phyloP scores from a whole-genome alignment of 331 rosid species.

The Rosa hybrid region DNA sequence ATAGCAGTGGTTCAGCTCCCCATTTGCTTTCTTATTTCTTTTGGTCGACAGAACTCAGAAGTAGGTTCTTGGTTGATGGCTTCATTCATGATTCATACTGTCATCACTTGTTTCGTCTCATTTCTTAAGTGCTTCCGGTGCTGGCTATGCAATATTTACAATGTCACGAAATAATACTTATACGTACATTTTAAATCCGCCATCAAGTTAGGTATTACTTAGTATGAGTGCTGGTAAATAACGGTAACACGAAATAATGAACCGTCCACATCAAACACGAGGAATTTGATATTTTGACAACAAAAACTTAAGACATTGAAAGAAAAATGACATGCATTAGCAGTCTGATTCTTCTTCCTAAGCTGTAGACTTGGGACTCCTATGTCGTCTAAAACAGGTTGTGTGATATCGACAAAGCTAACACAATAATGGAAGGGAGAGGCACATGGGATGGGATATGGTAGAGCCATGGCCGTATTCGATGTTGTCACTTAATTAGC shows the following conservation, averaged over 20 bases:
- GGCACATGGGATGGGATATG: conserved; percentile 31
- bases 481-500: conserved; percentile 4
- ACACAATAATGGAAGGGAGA: not conserved
- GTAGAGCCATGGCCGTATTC: conserved; percentile 13
- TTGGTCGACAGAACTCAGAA: not conserved
- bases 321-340: not conserved
- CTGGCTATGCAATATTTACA: too few species aligned
- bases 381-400: not conserved
- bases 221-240: not conserved
- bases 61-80: not conserved
- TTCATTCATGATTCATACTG: not conserved
- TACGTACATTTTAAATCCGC: too few species aligned
- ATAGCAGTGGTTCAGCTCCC: not conserved
- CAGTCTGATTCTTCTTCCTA: not conserved
- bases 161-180: too few species aligned
- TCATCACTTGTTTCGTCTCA: not conserved
- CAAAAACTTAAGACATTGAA: not conserved
- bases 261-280: not conserved
- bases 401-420: not conserved
- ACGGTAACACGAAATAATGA: not conserved
- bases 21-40: not conserved
- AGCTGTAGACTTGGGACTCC: not conserved
- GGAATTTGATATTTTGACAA: not conserved
- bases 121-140: not conserved
- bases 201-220: not conserved